These are phyloP conservation scores for Colletotrichum sp. DNA, from an alignment of 2,329 filamentous ascomycete species.

Conservation along the genomic window DNA sequence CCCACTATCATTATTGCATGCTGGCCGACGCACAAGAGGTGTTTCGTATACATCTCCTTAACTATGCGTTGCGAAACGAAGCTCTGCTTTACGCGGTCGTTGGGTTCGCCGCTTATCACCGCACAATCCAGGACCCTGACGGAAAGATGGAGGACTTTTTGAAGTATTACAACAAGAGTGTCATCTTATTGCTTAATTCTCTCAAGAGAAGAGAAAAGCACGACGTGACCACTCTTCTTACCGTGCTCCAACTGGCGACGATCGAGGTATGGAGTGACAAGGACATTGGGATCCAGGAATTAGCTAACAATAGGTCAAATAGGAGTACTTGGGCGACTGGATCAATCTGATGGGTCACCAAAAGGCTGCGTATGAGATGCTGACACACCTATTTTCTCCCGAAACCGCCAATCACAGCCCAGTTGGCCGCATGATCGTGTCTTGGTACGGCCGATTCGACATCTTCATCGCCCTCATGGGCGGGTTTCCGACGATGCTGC, in stretches of 20 bases:
- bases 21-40: conserved; percentile 75
- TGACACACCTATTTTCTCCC: conserved; percentile 79
- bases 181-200: conserved; percentile 75
- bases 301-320: conserved; percentile 18
- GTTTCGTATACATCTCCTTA: conserved; percentile 73
- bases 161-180: conserved; percentile 87
- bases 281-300: not conserved
- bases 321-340: conserved; percentile 98
- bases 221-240: conserved; percentile 77
- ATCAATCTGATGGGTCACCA: conserved; percentile 92
- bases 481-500: conserved; percentile 75
- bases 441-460: conserved; percentile 94
- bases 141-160: conserved; percentile 84
- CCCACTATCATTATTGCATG: conserved; percentile 82
- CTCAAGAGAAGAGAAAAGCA: conserved; percentile 75
- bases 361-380: conserved; percentile 82
- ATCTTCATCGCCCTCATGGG: conserved; percentile 84
- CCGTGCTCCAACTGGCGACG: conserved; percentile 88
- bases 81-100: conserved; percentile 86
- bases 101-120: conserved; percentile 88
- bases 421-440: conserved; percentile 74
- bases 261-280: conserved; percentile 73
- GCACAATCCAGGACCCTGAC: conserved; percentile 71
- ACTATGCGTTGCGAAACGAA: conserved; percentile 75
- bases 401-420: conserved; percentile 75